Conservation (phyloP, 495 filamentous ascomycete genomes). For the Daldinia childiae region DNA sequence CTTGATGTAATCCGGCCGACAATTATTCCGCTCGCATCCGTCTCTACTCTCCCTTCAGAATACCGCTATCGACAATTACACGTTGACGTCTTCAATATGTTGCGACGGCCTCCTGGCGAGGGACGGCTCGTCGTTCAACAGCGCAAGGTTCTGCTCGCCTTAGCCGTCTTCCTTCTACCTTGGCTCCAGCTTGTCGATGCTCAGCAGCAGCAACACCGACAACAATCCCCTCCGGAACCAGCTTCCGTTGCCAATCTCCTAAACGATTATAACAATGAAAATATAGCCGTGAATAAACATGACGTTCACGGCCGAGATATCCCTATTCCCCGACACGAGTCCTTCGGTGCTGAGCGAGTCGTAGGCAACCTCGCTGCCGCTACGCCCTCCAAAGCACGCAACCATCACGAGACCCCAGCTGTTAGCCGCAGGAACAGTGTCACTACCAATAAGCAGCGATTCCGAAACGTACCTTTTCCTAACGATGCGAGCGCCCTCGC, state of each 20-base stretch:
- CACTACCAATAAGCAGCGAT: conserved; percentile 49
- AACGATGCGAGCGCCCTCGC: conserved; percentile 92
- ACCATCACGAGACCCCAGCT: conserved; percentile 30
- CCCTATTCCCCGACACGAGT: conserved; percentile 42
- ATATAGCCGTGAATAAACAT: conserved; percentile 32
- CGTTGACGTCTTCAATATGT: conserved; percentile 62
- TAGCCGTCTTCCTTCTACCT: conserved; percentile 61
- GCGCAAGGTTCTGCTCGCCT: conserved; percentile 58
- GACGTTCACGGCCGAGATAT: conserved; percentile 31
- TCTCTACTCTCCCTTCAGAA: background rate
- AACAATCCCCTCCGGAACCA: conserved; percentile 41
- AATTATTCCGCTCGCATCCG: background rate
- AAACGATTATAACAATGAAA: conserved; percentile 47
- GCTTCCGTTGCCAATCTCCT: conserved; percentile 44
- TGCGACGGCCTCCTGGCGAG: conserved; percentile 65
- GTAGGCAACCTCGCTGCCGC: conserved; percentile 41
- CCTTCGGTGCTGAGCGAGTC: conserved; percentile 39
- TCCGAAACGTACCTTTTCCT: conserved; percentile 56
- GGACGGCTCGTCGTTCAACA: conserved; percentile 56
- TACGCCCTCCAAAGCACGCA: conserved; percentile 39
- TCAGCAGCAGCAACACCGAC: conserved; percentile 64
- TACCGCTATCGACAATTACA: conserved; percentile 34
- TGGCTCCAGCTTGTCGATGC: conserved; percentile 63
- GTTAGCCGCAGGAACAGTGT: conserved; percentile 30
- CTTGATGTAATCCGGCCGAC: conserved; percentile 32